Evolutionary conservation across 257 asterid genomes (phyloP), one percentile per base, ranked within the genome.

Genomic region (Eustoma russellianum): DNA sequence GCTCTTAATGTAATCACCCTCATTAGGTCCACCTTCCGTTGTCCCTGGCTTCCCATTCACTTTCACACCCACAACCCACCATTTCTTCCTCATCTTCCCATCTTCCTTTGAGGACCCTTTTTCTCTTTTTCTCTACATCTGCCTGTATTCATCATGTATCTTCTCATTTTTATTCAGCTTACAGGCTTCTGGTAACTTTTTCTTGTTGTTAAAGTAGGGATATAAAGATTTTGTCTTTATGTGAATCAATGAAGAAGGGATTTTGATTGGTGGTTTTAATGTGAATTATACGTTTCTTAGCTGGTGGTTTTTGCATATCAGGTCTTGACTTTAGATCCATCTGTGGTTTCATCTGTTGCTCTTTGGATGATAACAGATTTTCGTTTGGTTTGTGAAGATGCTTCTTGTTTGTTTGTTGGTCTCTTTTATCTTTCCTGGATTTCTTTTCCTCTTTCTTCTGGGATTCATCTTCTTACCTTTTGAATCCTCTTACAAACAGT

Each of bases 251-350:
- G 48, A 57, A 33, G 19, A 53, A 56, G 41, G 55, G 63, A 48
- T 43, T 56, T n/a, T n/a, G n/a, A n/a, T n/a, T 55, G 58, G 59
- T 30, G 9, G 59, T 68, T 46, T 38, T 52, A 50, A 34, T 47
- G 33, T 53, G 28, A 45, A 49, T 45, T 24, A 33, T 35, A 50
- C 14, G 62, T 56, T 52, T 53, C 59, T 30, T 55, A 49, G 70
- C 56, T 38, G 61, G n/a, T 66, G 65, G n/a, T 1, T 61, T 56
- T 72, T 69, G 60, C 59, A 56, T 69, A 70, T 61, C 77, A 85
- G 95, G 88, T 82, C 61, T 71, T 71, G 76, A 72, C 62, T 58
- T 28, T 70, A 73, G 95, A 88, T 88, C 95, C 74, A 64, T 56
- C 44, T 38, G 43, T 38, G 12, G 70, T 73, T 73, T 59, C 44